Percentiles rank a stretch among this genome's conserved stretches.
Evolutionary conservation across 257 asterid genomes (phyloP).

Genomic region (Solanum medicagineum): DNA sequence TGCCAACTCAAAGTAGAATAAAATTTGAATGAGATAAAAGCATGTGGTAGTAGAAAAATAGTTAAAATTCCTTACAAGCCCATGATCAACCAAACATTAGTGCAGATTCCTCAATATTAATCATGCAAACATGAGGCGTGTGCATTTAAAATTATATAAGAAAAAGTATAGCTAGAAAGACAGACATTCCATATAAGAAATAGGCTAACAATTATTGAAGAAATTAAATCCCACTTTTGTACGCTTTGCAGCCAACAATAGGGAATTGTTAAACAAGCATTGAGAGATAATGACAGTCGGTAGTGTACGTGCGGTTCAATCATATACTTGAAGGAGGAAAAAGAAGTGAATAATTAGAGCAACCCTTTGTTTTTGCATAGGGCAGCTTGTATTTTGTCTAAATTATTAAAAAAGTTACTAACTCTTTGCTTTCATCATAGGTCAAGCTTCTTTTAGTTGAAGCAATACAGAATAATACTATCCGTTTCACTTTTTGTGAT

Average conservation of each 20-base stretch:
- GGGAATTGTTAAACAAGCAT: constrained; percentile 3
- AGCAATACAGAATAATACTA: background rate
- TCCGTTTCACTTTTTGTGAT: background rate
- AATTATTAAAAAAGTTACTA: background rate
- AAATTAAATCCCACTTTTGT: constrained; percentile 9
- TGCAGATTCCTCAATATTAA: constrained; percentile 24
- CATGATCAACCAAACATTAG: background rate
- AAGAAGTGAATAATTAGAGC: background rate
- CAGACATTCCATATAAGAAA: constrained; percentile 49
- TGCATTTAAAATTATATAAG: constrained; percentile 2
- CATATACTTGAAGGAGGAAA: constrained; percentile 12
- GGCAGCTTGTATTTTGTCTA: constrained; percentile 8
- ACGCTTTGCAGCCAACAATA: constrained; percentile 21
- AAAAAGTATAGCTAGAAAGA: constrained; percentile 4
- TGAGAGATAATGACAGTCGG: constrained; percentile 22
- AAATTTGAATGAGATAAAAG: background rate
- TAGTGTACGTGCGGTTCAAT: constrained; percentile 13
- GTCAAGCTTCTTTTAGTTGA: background rate
- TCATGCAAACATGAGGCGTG: constrained; percentile 50
- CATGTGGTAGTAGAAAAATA: background rate
- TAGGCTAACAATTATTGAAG: constrained; percentile 18
- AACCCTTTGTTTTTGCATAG: constrained; percentile 31
- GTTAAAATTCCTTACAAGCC: background rate
- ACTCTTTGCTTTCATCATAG: background rate
- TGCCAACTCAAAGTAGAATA: background rate